phyloP scores from a whole-genome alignment of 257 asterid genomes.

The Lantana camara region DNA sequence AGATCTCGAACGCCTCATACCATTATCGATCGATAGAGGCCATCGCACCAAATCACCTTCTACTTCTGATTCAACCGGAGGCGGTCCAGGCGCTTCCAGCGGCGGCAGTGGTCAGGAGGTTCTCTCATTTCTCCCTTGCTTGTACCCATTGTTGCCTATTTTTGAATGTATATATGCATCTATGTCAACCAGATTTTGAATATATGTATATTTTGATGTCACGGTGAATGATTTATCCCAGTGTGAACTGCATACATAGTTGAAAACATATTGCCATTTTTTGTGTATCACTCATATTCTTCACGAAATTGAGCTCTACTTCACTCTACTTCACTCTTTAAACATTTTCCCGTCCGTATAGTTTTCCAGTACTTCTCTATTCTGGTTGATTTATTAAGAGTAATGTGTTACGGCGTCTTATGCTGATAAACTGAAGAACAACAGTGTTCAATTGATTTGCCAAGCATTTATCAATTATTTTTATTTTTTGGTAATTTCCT shows the following conservation, averaged over 20 bases:
- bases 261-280: not conserved
- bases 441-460: conserved; percentile 4
- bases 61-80: conserved; percentile 43
- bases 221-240: conserved; percentile 14
- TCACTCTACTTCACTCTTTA: not conserved
- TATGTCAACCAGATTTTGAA: not conserved
- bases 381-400: conserved; percentile 1
- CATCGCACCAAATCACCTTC: conserved; percentile 50
- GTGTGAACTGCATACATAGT: not conserved
- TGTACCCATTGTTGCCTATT: not conserved
- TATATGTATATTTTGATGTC: not conserved
- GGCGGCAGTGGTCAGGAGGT: conserved; percentile 56
- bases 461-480: not conserved
- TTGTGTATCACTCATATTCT: not conserved
- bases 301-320: conserved; percentile 1
- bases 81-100: conserved; percentile 26
- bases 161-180: not conserved
- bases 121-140: not conserved
- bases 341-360: not conserved
- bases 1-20: conserved; percentile 70
- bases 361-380: not conserved
- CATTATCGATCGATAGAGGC: conserved; percentile 37
- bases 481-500: no score
- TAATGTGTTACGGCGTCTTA: not conserved
- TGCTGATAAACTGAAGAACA: not conserved